Evolutionary conservation across 768 basidiomycete species (phyloP), one percentile per base, ranked within the genome.

Genomic region (Dentipellis fragilis): DNA sequence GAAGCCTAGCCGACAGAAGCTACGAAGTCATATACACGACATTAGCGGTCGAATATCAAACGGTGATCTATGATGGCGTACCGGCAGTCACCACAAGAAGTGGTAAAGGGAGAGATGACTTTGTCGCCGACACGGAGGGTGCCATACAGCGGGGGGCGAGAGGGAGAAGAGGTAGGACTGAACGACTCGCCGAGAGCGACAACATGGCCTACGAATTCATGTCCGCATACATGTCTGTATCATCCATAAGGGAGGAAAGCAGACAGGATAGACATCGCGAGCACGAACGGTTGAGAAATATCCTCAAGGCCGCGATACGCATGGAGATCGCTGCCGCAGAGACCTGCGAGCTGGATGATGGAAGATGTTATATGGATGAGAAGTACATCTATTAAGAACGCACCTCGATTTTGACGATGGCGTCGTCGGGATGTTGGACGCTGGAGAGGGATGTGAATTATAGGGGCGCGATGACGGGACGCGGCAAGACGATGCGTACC

Each of bases 81-180:
- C 88, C 84, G 80, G 77, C 89, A 92, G 64, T 90, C 87, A n/a
- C 83, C 84, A 60, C 89, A 92, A 50, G 80, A 87, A n/a, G 79
- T 75, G 0, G 87, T 87, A 68, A 90, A 91, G 2, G 89, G 86
- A 1, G 87, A 82, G 21, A 91, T 81, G 12, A 91, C 85, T 63
- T 81, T 85, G 65, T 91, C 84, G 5, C 87, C 88, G 6, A 87
- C 67, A 54, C 75, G 79, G 53, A 91, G 73, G 21, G 71, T 78
- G 0, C 81, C 72, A 58, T 90, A 89, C 16, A 88, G 70, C 22
- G 66, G 64, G 1, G 88, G 86, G 49, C 88, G 74, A 46, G 75
- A 80, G 45, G 71, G 59, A 4, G 63, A 67, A 8, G 65, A 67
- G 7, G 69, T 61, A 7, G 68, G 49, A 4, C 71, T 71, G 63